Conservation (phyloP, 768 basidiomycete genomes). For the Xerocomellus dryophilus region DNA sequence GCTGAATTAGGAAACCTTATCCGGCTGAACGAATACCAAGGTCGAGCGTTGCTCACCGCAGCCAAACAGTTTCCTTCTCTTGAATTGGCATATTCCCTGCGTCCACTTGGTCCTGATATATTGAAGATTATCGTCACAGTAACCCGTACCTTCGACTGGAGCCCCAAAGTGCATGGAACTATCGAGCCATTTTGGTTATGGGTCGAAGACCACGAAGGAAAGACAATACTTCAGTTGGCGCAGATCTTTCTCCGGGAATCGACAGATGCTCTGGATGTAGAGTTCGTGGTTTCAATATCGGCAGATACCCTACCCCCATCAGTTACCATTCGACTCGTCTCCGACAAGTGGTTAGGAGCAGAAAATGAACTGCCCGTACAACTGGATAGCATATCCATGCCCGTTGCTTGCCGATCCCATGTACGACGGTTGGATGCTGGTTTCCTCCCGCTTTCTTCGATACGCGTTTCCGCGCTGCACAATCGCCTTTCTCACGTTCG, state of each 20-base stretch:
- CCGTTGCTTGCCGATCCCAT: slow-evolving; percentile 51
- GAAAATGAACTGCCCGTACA: slow-evolving; percentile 68
- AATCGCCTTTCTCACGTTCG: slow-evolving; percentile 45
- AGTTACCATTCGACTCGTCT: slow-evolving; percentile 75
- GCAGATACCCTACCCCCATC: slow-evolving; percentile 55
- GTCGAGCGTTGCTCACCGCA: slow-evolving; percentile 70
- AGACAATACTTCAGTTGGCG: slow-evolving; percentile 77
- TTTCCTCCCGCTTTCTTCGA: slow-evolving; percentile 56
- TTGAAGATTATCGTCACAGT: slow-evolving; percentile 71
- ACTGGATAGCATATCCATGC: slow-evolving; percentile 75
- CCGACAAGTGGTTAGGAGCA: slow-evolving; percentile 91
- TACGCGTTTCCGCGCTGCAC: slow-evolving; percentile 44
- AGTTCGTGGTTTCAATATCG: slow-evolving; percentile 79
- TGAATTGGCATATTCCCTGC: slow-evolving; percentile 61
- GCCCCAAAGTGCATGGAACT: slow-evolving; percentile 63
- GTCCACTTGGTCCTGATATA: slow-evolving; percentile 81
- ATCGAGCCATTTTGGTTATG: slow-evolving; percentile 93
- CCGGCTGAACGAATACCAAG: slow-evolving; percentile 84
- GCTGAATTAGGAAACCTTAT: slow-evolving; percentile 73
- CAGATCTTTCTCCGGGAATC: slow-evolving; percentile 69
- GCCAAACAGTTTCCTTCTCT: slow-evolving; percentile 84
- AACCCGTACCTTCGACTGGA: slow-evolving; percentile 77
- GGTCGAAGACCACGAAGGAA: slow-evolving; percentile 84
- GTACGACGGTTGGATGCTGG: slow-evolving; percentile 71
- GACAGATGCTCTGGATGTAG: slow-evolving; percentile 56